Percentiles rank a stretch among this genome's conserved stretches.
Evolutionary conservation across 805 yeast genomes (phyloP).

Genomic region (Ogataea nakhonphanomensis): DNA sequence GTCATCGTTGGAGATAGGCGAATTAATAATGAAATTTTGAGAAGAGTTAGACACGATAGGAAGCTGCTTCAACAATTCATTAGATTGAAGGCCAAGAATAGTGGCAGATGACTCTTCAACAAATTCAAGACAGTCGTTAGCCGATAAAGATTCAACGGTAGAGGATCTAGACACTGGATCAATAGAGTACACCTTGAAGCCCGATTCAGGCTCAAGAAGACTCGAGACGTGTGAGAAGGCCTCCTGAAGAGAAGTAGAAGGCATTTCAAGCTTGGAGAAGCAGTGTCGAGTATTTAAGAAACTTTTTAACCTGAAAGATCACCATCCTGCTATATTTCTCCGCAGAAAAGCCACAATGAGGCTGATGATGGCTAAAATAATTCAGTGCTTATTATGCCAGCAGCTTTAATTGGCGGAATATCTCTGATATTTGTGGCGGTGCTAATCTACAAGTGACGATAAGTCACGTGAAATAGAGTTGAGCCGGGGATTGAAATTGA

Average conservation of each 20-base stretch:
- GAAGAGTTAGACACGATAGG: conserved; percentile 48
- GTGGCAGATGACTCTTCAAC: conserved; percentile 37
- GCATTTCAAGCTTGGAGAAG: conserved; percentile 1
- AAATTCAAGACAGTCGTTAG: conserved; percentile 52
- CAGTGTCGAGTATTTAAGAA: background rate
- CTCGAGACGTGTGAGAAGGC: conserved; percentile 11
- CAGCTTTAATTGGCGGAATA: conserved; percentile 7
- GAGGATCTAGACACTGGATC: conserved; percentile 8
- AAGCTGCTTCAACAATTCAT: conserved; percentile 52
- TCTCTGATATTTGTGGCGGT: conserved; percentile 10
- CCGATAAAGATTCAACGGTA: conserved; percentile 22
- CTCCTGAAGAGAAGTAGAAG: conserved; percentile 1
- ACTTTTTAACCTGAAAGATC: conserved; percentile 1
- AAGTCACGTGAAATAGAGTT: conserved; percentile 13
- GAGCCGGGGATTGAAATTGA: conserved; percentile 5
- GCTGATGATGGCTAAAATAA: conserved; percentile 5
- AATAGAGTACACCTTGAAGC: conserved; percentile 14
- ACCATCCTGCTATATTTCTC: conserved; percentile 3
- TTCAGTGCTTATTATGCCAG: conserved; percentile 6
- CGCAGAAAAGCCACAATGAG: conserved; percentile 15
- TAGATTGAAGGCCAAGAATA: conserved; percentile 52
- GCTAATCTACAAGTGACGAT: conserved; percentile 6
- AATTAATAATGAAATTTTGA: conserved; percentile 51
- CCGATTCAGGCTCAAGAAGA: conserved; percentile 11
- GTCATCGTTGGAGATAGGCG: conserved; percentile 57